Evolutionary conservation across 139 green algal genomes (phyloP).

Genomic region (Volvox reticuliferus): DNA sequence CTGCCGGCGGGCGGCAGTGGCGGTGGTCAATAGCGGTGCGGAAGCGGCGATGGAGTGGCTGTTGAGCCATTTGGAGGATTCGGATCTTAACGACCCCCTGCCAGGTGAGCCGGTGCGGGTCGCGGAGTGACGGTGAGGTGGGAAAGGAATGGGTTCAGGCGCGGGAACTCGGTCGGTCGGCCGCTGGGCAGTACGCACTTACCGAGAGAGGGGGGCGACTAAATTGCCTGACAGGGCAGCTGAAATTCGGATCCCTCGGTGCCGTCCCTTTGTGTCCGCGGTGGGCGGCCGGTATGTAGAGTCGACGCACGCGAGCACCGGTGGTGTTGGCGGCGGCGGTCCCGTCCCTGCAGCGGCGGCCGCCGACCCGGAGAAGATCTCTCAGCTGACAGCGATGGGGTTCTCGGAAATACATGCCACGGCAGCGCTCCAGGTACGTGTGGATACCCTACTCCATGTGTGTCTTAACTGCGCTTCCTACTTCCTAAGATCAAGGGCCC

Average conservation of each 20-base stretch:
- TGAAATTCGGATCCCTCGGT: no score
- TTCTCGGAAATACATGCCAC: constrained; percentile 79
- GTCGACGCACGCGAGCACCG: neutral
- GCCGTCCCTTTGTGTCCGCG: no score
- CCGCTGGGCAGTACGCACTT: no score
- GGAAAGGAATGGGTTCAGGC: no score
- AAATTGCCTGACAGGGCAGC: no score
- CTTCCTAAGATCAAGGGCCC: no score
- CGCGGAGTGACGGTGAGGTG: neutral
- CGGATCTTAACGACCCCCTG: constrained; percentile 90
- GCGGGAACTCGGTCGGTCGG: no score
- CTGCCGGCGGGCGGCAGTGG: constrained; percentile 81
- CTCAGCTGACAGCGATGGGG: constrained; percentile 85
- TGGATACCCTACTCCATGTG: no score
- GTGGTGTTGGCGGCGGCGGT: constrained; percentile 1
- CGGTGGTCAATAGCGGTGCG: constrained; percentile 61
- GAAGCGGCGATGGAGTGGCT: constrained; percentile 95
- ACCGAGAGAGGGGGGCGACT: no score
- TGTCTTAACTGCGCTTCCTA: no score
- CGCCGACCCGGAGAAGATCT: constrained; percentile 66
- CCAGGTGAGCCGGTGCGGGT: constrained; percentile 36
- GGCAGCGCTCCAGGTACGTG: constrained; percentile 67
- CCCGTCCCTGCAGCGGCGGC: no score
- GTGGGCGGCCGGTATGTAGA: neutral
- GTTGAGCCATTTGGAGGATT: constrained; percentile 93